Base-by-base conservation (phyloP, 768 basidiomycete genomes). In the Phaffia tasmanica region DNA sequence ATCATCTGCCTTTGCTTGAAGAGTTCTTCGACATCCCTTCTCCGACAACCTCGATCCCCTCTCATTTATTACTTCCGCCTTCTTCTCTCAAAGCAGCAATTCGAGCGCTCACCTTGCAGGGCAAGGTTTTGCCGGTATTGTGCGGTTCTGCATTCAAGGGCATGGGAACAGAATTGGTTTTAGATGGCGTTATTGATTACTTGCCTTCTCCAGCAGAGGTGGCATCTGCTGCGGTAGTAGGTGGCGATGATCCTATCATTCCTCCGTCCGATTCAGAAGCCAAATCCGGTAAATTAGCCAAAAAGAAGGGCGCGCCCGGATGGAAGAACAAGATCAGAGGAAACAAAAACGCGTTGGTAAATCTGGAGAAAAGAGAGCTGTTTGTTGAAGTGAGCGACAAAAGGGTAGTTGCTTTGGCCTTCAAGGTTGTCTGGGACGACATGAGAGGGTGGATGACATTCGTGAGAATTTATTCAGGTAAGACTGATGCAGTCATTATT, bases 381-480 rank as follows among this genome's bases (percentile, higher is more conserved):
- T 61, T 51, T 7, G 61, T 70, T 9, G n/a, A 49, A 15, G 50
- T 70, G 16, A 42, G 46, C 29, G 69, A 70, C 50, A 30, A 55
- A 25, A 35, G 62, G 19, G 53, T 56, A 23, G 63, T 65, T 0
- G 69, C 69, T 70, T 79, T 92, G 30, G 89, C 87, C 2, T 92
- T 90, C 89, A 92, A 92, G 74, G 89, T 92, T 25, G 80, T 79
- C 35, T 90, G 88, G 89, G 88, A 92, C 72, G 84, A 84, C 66
- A 82, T 78, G 65, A 81, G 81, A 71, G 89, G 89, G 27, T 92
- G 89, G 89, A 89, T 92, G 88, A 91, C 89, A 1, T 92, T 89
- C 73, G 85, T 92, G 49, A 81, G 89, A 29, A 83, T 92, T 23
- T 92, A 92, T 75, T 89, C 89, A 62, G 89, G 89, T 88, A 74